A percentile compares a stretch with the other conserved stretches of the same genome.
Evolutionary conservation across 345 rosid genomes (phyloP).

Genomic region (Dovyalis caffra): DNA sequence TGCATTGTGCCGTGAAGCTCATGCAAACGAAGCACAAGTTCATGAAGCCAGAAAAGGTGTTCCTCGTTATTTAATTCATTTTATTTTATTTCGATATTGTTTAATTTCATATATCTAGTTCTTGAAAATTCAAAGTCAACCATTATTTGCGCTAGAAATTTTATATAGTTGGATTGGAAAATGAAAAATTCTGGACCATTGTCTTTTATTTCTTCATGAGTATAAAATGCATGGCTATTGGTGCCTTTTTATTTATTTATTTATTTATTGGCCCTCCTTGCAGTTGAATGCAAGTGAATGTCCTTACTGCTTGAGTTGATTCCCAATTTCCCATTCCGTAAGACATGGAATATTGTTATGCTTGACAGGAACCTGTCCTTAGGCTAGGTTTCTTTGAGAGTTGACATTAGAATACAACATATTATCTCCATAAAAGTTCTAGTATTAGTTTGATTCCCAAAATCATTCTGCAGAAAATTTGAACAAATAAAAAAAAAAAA

Average conservation of each 20-base stretch:
- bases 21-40: background rate
- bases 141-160: background rate
- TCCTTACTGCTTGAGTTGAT: background rate
- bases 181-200: background rate
- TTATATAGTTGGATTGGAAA: background rate
- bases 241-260: too few species aligned
- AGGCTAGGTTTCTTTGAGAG: background rate
- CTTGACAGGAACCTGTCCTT: background rate
- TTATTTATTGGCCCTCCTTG: too few species aligned
- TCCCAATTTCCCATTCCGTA: too few species aligned
- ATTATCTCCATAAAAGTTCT: background rate
- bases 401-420: background rate
- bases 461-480: too few species aligned
- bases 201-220: background rate
- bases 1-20: background rate
- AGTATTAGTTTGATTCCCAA: background rate
- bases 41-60: background rate
- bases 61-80: background rate
- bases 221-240: background rate
- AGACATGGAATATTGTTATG: background rate
- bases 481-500: too few species aligned
- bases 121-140: background rate
- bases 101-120: background rate
- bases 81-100: background rate
- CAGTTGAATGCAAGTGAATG: background rate